Base-by-base conservation (phyloP, 1,139 yeast species). In the Debaryomyces robertsiae region DNA sequence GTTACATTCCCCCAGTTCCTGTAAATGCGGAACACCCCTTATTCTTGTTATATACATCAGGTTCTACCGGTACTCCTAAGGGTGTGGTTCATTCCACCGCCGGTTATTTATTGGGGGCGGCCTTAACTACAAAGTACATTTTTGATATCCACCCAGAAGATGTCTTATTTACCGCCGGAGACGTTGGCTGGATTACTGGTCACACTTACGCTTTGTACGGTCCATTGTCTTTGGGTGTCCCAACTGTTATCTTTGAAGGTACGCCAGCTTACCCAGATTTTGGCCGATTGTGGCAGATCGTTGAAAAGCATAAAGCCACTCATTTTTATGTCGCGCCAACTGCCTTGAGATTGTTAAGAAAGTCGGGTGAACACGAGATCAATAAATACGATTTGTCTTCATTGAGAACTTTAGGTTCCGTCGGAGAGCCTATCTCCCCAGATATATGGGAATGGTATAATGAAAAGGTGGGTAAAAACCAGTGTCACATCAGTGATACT, bases 401-500 rank as follows among this genome's bases (percentile, higher is more conserved):
- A 17, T 77, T 93, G 63, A 85, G 98, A 73, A 90, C 95, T 36
- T 78, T 93, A 56, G 98, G 98, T 53, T 90, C 98, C 22, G 98
- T 93, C 46, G 98, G 98, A 66, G 98, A 93, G 73, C 98, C 98
- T 54, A 93, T 93, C 60, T 90, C 97, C 42, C 93, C 96, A 47
- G 98, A 93, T 67, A 82, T 93, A 58, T 93, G 98, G 98, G 95
- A 89, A 69, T 93, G 98, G 98, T 93, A 91, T 71, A 81, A 88
- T 66, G 90, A 88, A 60, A 79, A 84, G 64, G 85, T 93, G 55
- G 98, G 98, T 60, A 86, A 89, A 63, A 80, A 82, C 47, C 80
- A 87, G 61, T 89, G 96, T 68, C 83, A 79, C 58, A 82, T 93
- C 52, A 79, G 93, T 60, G 98, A 93, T 69, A 93, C 98, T 38